Evolutionary conservation across 1,284 basidiomycete species (phyloP), one percentile per base, ranked within the genome.

Genomic region (Ceratobasidium theobromae): DNA sequence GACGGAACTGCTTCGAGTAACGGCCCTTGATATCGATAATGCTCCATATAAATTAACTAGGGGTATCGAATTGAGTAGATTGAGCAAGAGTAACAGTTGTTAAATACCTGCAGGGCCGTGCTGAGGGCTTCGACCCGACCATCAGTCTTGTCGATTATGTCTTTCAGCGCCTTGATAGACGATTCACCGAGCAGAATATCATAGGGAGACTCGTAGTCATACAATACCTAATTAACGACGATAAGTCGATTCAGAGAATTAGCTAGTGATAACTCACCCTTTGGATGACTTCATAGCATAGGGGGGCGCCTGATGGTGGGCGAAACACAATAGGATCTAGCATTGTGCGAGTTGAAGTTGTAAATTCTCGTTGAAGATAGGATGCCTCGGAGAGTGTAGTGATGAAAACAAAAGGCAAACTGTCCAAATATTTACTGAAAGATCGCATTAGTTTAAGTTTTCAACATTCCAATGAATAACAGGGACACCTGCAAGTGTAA

Each of bases 41-140:
- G 58, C 27, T 64, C 48, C 16, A 64, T 38, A 14, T 64, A 40
- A n/a, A 64, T 52, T 27, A 64, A 41, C 58, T 64, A 27, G 14
- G n/a, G 33, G 9, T 64, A 43, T 27, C 27, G 25, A 8, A 9
- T 12, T 14, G 6, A 43, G 25, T 8, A 28, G 4, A 35, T 23
- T 27, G 33, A 32, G 14, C n/a, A n/a, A n/a, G n/a, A n/a, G n/a
- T n/a, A 32, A 14, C n/a, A 21, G 14, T 25, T 38, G 6, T 16
- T 38, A 23, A 21, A 6, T 64, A 52, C 58, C 21, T 64, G 58
- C 16, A 64, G 32, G 3, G 58, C n/a, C 12, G 48, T 64, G 33
- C 40, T 38, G n/a, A 64, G 38, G 6, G 46, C 48, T 21, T 64
- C 58, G 16, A 64, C 43, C 11, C 58, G 33, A 12, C 58, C 58